Evolutionary conservation across 495 filamentous ascomycete genomes (phyloP), one percentile per base, ranked within the genome.

Genomic region (Neohortaea acidophila): DNA sequence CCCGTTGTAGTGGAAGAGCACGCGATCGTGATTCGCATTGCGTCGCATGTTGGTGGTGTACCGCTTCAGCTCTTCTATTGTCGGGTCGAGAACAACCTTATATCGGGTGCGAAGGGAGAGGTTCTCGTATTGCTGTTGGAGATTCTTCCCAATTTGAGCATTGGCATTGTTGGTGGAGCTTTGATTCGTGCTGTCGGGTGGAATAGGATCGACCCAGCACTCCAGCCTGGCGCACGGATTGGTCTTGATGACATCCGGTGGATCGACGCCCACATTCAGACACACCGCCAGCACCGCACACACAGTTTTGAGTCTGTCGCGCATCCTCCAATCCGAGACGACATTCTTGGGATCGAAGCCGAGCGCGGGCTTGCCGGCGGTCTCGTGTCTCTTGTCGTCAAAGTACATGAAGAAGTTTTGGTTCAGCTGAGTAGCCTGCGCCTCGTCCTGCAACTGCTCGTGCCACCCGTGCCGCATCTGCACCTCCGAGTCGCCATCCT

Each of bases 341-440:
- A 70, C 71, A 26, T 69, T 68, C 55, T 86, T 79, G 8, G 91
- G 84, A 19, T 52, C 30, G 33, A 36, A 44, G 12, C 41, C 32
- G 11, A 35, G 38, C 5, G 45, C 37, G n/a, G 34, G 25, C 39
- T 89, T 81, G 13, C 89, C 91, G 24, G 85, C 84, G n/a, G 84
- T 89, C 55, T 96, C 89, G 56, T 96, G 89, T 19, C 84, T 77
- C 57, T 96, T 96, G 55, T 96, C 89, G 32, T 84, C 92, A 55
- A 80, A 99, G 59, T 96, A 99, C 86, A 94, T 94, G 63, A 87
- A 94, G 70, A 92, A 96, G 42, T 70, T 75, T 77, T 85, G 59
- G n/a, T 23, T 26, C 28, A 41, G 38, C 12, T 72, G 56, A 39
- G 63, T 65, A 20, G 74, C 58, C 45, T 72, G 72, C 51, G 74